These are phyloP conservation scores for Gossypium ekmanianum DNA, from an alignment of 345 rosid genomes.

Conservation along the genomic window DNA sequence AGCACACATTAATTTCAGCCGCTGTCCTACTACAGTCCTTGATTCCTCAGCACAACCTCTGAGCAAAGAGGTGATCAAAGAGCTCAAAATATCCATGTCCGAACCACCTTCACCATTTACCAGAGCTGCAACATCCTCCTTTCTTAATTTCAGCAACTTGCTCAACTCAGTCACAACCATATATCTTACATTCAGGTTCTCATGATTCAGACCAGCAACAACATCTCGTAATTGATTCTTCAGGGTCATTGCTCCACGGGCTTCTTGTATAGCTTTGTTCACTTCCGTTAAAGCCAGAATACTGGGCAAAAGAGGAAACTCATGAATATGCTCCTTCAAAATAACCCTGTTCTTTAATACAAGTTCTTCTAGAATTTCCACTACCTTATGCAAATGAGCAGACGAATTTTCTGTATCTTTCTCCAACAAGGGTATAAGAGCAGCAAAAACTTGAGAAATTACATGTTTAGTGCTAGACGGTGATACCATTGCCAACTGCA, in stretches of 20 bases:
- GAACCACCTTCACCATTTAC: conserved; percentile 68
- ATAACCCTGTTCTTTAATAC: conserved; percentile 71
- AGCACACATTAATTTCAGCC: conserved; percentile 84
- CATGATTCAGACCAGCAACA: conserved; percentile 80
- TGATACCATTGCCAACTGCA: conserved; percentile 65
- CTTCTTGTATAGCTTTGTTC: conserved; percentile 87
- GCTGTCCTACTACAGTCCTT: conserved; percentile 82
- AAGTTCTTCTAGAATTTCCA: conserved; percentile 79
- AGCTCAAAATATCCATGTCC: conserved; percentile 80
- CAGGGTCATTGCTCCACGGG: conserved; percentile 78
- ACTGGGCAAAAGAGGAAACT: conserved; percentile 88
- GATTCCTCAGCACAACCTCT: conserved; percentile 99
- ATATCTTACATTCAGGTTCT: conserved; percentile 94
- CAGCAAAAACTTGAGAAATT: conserved; percentile 88
- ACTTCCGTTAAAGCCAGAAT: conserved; percentile 69
- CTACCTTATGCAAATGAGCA: conserved; percentile 55
- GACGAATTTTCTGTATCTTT: conserved; percentile 57
- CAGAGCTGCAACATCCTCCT: conserved; percentile 69
- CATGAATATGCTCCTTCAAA: conserved; percentile 80
- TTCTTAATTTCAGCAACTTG: conserved; percentile 67
- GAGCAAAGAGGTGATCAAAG: conserved; percentile 74
- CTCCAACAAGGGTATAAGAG: conserved; percentile 90
- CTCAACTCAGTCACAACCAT: conserved; percentile 93
- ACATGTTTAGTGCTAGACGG: conserved; percentile 87
- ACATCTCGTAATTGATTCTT: conserved; percentile 81